These are phyloP conservation scores for Fulvia fulva DNA, from an alignment of 2,329 filamentous ascomycete genomes.

Conservation along the genomic window DNA sequence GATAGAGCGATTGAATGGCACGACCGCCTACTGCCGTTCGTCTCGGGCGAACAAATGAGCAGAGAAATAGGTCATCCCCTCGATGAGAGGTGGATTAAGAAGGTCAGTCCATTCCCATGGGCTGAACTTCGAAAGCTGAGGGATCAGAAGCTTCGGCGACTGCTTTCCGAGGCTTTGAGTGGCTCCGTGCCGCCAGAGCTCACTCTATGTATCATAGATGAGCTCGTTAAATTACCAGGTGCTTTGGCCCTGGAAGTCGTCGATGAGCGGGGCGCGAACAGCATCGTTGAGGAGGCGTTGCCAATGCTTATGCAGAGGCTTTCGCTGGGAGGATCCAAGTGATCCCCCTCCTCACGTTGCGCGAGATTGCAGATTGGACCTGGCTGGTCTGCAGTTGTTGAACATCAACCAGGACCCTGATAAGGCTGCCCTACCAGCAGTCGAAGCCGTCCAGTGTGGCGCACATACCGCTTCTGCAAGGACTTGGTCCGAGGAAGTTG, in stretches of 20 bases:
- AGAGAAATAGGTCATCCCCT: neutral
- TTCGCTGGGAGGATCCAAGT: neutral
- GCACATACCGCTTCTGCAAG: neutral
- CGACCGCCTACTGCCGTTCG: neutral
- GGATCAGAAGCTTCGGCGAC: neutral
- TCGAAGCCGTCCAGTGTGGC: slow-evolving; percentile 1
- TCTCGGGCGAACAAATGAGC: neutral
- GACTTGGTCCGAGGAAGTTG: neutral
- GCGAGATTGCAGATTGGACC: neutral
- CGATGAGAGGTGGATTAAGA: neutral
- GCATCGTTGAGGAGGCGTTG: neutral
- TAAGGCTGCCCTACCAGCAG: neutral
- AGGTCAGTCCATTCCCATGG: neutral
- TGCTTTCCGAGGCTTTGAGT: neutral
- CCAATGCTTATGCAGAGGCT: neutral
- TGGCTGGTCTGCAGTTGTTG: neutral
- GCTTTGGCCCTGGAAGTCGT: neutral
- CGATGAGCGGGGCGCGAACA: neutral
- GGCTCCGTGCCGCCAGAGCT: neutral
- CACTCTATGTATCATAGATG: neutral
- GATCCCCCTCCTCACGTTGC: neutral
- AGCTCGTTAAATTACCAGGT: neutral
- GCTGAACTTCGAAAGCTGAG: neutral
- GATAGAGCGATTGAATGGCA: neutral
- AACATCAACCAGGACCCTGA: neutral